Evolutionary conservation across 805 yeast species (phyloP).

Genomic region (Ogataea angusta): DNA sequence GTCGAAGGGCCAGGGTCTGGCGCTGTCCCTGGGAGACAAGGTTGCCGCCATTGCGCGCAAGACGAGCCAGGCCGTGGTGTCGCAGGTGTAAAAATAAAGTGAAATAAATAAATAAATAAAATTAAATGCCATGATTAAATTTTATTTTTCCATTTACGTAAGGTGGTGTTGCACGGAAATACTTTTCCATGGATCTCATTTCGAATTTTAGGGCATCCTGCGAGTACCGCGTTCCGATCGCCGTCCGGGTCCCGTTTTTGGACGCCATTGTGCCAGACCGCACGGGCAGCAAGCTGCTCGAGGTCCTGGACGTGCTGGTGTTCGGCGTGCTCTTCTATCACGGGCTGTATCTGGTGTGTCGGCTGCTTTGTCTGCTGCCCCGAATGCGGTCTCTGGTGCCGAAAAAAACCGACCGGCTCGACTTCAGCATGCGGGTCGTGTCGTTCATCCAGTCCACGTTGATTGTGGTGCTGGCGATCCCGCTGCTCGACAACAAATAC

Average conservation of each 20-base stretch:
- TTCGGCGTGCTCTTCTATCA: constrained; percentile 21
- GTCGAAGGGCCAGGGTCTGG: constrained; percentile 96
- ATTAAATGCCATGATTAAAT: background rate
- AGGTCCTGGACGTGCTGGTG: constrained; percentile 21
- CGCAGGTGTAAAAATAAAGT: constrained; percentile 20
- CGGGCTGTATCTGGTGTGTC: constrained; percentile 13
- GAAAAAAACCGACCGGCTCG: constrained; percentile 22
- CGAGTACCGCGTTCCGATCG: constrained; percentile 6
- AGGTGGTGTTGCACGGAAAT: background rate
- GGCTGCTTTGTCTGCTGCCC: constrained; percentile 17
- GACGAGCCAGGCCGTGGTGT: constrained; percentile 36
- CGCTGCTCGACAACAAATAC: constrained; percentile 28
- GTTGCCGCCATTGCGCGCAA: constrained; percentile 79
- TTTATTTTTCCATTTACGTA: background rate
- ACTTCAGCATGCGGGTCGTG: constrained; percentile 33
- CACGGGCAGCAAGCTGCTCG: constrained; percentile 13
- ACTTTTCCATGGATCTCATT: constrained; percentile 7
- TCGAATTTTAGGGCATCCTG: background rate
- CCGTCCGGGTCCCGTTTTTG: constrained; percentile 17
- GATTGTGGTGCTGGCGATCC: constrained; percentile 30
- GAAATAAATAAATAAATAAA: background rate
- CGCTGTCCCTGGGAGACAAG: constrained; percentile 89
- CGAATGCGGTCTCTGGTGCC: constrained; percentile 13
- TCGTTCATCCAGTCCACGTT: constrained; percentile 33
- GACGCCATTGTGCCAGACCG: constrained; percentile 6